Percentiles rank a stretch among this genome's conserved stretches.
Evolutionary conservation across 2,329 filamentous ascomycete genomes (phyloP).

Genomic region (Colletotrichum costaricense): DNA sequence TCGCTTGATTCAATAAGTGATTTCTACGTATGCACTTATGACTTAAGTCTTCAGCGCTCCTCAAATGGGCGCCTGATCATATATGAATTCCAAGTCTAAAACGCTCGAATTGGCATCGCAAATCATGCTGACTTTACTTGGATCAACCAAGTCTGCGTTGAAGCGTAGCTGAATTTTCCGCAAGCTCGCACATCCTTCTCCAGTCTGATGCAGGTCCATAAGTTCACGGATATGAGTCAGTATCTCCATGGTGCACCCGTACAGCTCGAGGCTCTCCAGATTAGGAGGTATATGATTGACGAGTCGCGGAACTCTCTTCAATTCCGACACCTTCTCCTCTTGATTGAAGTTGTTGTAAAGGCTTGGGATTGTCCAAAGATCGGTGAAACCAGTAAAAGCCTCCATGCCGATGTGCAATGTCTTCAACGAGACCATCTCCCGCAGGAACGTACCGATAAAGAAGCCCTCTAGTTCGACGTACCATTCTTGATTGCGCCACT

Average conservation of each 20-base stretch:
- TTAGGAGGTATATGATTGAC: neutral
- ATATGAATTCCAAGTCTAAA: neutral
- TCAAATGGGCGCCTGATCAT: neutral
- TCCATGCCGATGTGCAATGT: conserved; percentile 6
- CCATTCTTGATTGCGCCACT: neutral
- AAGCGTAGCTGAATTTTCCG: neutral
- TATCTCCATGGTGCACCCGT: neutral
- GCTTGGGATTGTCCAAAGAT: neutral
- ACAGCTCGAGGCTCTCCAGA: conserved; percentile 1
- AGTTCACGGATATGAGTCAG: neutral
- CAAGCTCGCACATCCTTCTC: neutral
- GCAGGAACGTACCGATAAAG: neutral
- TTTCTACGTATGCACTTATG: too few species aligned
- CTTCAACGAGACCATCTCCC: neutral
- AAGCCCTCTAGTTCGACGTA: neutral
- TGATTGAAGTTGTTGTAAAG: neutral
- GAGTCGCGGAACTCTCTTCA: neutral
- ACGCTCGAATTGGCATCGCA: neutral
- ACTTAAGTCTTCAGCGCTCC: neutral
- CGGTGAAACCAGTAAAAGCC: conserved; percentile 1
- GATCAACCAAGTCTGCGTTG: neutral
- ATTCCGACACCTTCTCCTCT: neutral
- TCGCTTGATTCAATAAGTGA: too few species aligned
- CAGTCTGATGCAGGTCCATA: neutral
- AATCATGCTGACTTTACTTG: neutral